These are phyloP conservation scores for Neurospora intermedia DNA, from an alignment of 495 filamentous ascomycete genomes.

Conservation along the genomic window DNA sequence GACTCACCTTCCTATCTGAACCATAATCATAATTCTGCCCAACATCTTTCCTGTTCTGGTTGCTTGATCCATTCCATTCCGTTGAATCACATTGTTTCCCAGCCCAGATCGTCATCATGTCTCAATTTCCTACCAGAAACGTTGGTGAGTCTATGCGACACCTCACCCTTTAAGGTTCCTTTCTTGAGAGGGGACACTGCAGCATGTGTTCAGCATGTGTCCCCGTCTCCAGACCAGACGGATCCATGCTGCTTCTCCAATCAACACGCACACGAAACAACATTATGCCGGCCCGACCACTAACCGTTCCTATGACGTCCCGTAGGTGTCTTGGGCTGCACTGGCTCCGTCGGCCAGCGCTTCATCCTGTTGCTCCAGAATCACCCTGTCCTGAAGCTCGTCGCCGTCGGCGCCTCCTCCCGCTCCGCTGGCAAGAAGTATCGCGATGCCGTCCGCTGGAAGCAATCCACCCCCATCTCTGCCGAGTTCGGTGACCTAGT, in stretches of 20 bases:
- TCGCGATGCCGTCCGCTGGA: conserved; percentile 75
- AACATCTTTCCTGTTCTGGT: background rate
- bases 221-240: background rate
- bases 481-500: conserved; percentile 54
- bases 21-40: background rate
- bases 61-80: background rate
- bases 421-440: conserved; percentile 75
- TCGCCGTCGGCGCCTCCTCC: conserved; percentile 68
- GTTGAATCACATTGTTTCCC: background rate
- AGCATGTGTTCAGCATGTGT: background rate
- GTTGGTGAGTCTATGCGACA: conserved; percentile 30
- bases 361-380: conserved; percentile 74
- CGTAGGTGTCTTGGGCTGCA: conserved; percentile 57
- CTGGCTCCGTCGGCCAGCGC: conserved; percentile 78
- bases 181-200: background rate
- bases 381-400: conserved; percentile 65
- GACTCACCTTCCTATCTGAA: background rate
- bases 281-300: background rate
- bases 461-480: conserved; percentile 66
- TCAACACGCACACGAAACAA: background rate
- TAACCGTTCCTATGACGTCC: background rate
- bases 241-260: background rate
- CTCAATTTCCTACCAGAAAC: conserved; percentile 41
- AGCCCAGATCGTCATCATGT: conserved; percentile 14
- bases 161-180: background rate